Base-by-base conservation (phyloP, 192 early-diverging fungal genomes). In the Chytriomyces sp. region DNA sequence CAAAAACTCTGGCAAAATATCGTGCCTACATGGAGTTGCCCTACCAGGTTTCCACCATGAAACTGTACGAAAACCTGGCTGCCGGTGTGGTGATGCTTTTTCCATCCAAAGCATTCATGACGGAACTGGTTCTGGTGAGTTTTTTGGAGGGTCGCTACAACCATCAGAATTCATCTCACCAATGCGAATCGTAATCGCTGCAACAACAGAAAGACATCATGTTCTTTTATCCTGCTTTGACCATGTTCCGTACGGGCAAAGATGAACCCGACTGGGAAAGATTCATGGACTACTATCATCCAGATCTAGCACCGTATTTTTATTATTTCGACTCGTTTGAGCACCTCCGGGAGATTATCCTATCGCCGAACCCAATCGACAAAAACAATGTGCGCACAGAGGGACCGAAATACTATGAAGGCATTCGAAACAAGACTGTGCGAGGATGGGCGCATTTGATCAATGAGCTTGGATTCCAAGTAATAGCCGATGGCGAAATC, bases 41-140 rank as follows among this genome's bases (percentile, higher is more conserved):
- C 0, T 68, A 68, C 46, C 67, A 68, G 46, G 67, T 68, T n/a
- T 68, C 67, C 11, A 68, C 67, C n/a, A 68, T 68, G 67, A 72
- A 72, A 64, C 26, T 72, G 10, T 72, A 72, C 45, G 70, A 72
- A 72, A 72, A 72, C 45, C 11, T 72, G 13, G 20, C 45, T 35
- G 60, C 20, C 18, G 70, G 70, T 61, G 50, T 72, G 7, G 16
- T 61, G 13, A 16, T 64, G 24, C 43, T 35, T 11, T n/a, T 72
- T 72, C 70, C 70, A 44, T 43, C 59, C 9, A 8, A 43, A 72
- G 59, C 60, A 45, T 72, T 72, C 59, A 28, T 67, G 11, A 10
- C 24, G 23, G 13, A 67, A 11, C 44, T 67, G 28, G 65, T 67
- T 35, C 16, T 35, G 43, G 23, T 43, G 43, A 67, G 53, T n/a